Evolutionary conservation across 352 stramenopile genomes (phyloP).

Genomic region (Phytophthora litchii): DNA sequence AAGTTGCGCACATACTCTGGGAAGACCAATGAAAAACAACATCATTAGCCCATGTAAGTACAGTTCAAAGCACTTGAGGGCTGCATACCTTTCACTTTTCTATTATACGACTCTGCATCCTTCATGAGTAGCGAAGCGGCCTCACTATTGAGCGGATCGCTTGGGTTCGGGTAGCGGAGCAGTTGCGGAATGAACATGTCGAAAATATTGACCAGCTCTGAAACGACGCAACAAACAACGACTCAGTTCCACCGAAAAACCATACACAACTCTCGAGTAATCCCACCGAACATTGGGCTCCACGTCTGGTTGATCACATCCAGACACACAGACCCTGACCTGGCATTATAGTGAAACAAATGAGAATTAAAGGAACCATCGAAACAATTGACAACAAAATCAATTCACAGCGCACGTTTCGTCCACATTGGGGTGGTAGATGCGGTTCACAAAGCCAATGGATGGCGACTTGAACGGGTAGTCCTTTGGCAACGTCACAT

Average conservation of each 20-base stretch:
- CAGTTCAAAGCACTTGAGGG: background rate
- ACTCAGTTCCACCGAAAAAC: constrained; percentile 1
- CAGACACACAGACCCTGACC: constrained; percentile 92
- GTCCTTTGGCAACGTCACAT: constrained; percentile 92
- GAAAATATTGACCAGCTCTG: constrained; percentile 94
- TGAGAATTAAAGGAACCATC: no score
- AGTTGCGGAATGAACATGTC: constrained; percentile 94
- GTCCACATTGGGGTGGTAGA: constrained; percentile 95
- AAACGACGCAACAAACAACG: constrained; percentile 12
- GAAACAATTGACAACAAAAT: background rate
- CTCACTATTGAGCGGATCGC: constrained; percentile 91
- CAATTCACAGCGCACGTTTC: constrained; percentile 69
- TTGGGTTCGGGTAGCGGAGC: constrained; percentile 92
- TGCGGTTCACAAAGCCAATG: constrained; percentile 93
- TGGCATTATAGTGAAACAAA: constrained; percentile 28
- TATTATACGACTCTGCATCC: constrained; percentile 86
- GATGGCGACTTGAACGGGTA: constrained; percentile 95
- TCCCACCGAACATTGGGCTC: constrained; percentile 92
- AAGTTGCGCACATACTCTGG: constrained; percentile 84
- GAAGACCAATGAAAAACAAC: constrained; percentile 2
- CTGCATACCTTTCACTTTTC: constrained; percentile 82
- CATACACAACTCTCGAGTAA: background rate
- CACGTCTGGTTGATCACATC: constrained; percentile 96
- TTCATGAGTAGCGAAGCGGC: constrained; percentile 91
- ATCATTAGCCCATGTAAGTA: background rate